A percentile compares a stretch with the other conserved stretches of the same genome.
Evolutionary conservation across 2,329 filamentous ascomycete genomes (phyloP).

Genomic region (Apiospora phragmitis): DNA sequence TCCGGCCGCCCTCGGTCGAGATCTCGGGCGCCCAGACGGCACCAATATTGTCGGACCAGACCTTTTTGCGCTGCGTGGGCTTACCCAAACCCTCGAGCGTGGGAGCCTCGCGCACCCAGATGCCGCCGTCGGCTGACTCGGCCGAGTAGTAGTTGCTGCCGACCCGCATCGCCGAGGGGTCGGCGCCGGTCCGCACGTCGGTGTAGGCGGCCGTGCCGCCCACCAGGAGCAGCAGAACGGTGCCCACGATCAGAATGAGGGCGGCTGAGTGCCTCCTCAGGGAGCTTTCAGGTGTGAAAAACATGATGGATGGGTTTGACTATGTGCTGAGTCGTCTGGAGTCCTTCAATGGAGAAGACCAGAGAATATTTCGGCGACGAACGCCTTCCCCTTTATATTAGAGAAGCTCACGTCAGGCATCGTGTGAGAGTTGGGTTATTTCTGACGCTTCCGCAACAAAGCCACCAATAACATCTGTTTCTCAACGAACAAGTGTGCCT

Average conservation of each 20-base stretch:
- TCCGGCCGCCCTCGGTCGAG: constrained; percentile 17
- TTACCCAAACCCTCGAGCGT: constrained; percentile 20
- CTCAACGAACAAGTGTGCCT: background rate
- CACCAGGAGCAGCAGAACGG: constrained; percentile 11
- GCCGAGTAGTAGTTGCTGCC: constrained; percentile 24
- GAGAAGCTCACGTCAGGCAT: background rate
- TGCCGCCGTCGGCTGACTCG: constrained; percentile 21
- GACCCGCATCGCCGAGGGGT: constrained; percentile 22
- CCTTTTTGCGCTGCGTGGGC: constrained; percentile 13
- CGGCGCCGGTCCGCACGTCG: constrained; percentile 18
- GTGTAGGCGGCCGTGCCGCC: constrained; percentile 13
- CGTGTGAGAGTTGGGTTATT: background rate
- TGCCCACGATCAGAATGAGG: background rate
- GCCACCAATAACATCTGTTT: background rate
- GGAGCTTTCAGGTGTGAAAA: background rate
- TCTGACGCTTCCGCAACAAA: background rate
- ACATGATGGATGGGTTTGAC: background rate
- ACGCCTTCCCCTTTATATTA: background rate
- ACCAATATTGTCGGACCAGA: constrained; percentile 22
- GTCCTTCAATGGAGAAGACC: background rate
- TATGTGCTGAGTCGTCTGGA: background rate
- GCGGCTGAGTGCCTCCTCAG: background rate
- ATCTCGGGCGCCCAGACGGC: constrained; percentile 25
- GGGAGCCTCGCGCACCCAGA: constrained; percentile 21
- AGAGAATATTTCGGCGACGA: background rate